Percentiles rank a stretch among this genome's conserved stretches.
Conservation (phyloP, 2,329 filamentous ascomycete species). For the Pseudocercospora crystallina region DNA sequence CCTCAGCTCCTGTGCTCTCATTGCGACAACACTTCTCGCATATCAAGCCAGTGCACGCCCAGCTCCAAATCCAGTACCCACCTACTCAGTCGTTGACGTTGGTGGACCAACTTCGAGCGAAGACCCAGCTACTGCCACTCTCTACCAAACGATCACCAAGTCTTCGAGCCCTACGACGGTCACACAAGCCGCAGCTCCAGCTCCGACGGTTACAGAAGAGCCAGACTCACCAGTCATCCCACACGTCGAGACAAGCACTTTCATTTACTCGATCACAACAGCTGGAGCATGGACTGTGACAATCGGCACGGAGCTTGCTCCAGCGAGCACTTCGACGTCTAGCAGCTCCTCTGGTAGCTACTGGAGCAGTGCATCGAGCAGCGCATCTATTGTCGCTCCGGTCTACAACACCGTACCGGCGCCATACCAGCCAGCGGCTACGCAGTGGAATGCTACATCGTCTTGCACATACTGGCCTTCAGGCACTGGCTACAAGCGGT, state of each 20-base stretch:
- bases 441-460: no score
- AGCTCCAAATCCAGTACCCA: conserved; percentile 23
- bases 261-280: not conserved
- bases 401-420: no score
- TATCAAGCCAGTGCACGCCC: conserved; percentile 29
- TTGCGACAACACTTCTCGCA: conserved; percentile 26
- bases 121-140: conserved; percentile 20
- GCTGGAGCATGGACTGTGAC: not conserved
- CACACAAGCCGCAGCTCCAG: conserved; percentile 6
- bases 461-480: no score
- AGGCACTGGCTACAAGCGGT: no score
- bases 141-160: conserved; percentile 27
- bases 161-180: conserved; percentile 16
- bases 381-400: no score
- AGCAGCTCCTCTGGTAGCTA: not conserved
- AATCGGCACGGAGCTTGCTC: conserved; percentile 2
- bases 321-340: conserved; percentile 8
- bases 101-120: conserved; percentile 21
- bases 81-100: conserved; percentile 35
- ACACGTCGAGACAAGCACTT: not conserved
- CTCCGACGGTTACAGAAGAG: conserved; percentile 6
- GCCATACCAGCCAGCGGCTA: no score
- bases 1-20: conserved; percentile 9
- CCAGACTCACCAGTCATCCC: conserved; percentile 6
- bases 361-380: not conserved